phyloP scores from a whole-genome alignment of 106 monocot species.

The Apostasia shenzhenica region DNA sequence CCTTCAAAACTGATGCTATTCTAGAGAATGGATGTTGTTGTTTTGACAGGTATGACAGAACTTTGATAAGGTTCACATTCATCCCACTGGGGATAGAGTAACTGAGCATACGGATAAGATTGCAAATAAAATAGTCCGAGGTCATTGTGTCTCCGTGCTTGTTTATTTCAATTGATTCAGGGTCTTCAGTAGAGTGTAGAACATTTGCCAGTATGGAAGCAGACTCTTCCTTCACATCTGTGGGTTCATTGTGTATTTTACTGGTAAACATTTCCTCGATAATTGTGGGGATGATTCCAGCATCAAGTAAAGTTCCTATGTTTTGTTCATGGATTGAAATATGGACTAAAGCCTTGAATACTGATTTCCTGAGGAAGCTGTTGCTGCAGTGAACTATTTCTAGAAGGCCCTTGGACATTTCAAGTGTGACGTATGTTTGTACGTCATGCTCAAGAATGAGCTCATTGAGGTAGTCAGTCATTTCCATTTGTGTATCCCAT shows the following conservation, averaged over 20 bases:
- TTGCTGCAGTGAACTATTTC: constrained; percentile 29
- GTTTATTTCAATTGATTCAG: constrained; percentile 23
- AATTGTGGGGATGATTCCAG: constrained; percentile 30
- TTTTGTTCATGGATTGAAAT: constrained; percentile 41
- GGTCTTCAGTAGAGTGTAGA: constrained; percentile 34
- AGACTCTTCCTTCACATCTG: constrained; percentile 23
- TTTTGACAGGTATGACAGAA: constrained; percentile 29
- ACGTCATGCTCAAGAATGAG: constrained; percentile 27
- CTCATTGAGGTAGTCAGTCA: constrained; percentile 46
- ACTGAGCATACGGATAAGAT: constrained; percentile 34
- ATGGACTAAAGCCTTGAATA: constrained; percentile 37
- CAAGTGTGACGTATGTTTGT: constrained; percentile 22
- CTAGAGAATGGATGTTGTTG: constrained; percentile 15
- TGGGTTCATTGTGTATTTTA: constrained; percentile 10
- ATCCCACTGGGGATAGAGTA: constrained; percentile 23
- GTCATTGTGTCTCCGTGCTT: constrained; percentile 40
- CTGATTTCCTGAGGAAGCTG: constrained; percentile 18
- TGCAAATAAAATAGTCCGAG: constrained; percentile 38
- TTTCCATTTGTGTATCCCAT: constrained; percentile 37
- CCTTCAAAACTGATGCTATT: constrained; percentile 34
- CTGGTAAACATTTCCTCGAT: constrained; percentile 33
- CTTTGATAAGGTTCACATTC: constrained; percentile 35
- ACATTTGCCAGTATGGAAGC: constrained; percentile 41
- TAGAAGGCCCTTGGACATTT: constrained; percentile 28
- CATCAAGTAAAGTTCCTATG: constrained; percentile 28